These are phyloP conservation scores for Beauveria caledonica DNA, from an alignment of 2,329 filamentous ascomycete species.

Conservation along the genomic window DNA sequence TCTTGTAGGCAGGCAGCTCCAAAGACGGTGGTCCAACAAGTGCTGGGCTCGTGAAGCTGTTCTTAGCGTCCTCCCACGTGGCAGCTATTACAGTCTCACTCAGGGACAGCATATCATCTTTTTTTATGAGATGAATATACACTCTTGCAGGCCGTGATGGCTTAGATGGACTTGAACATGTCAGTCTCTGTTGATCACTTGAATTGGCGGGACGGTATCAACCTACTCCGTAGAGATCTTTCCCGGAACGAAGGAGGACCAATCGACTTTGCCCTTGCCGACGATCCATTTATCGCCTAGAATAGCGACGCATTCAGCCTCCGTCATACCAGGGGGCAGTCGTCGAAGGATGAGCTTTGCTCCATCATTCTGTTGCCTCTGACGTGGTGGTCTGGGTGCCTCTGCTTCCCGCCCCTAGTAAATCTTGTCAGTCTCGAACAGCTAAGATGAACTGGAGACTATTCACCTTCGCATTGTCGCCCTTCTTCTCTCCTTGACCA, in stretches of 20 bases:
- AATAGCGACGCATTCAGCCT: conserved; percentile 63
- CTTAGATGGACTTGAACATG: conserved; percentile 60
- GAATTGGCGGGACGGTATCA: conserved; percentile 3
- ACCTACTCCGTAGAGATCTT: conserved; percentile 80
- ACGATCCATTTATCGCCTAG: conserved; percentile 75
- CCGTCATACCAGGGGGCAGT: conserved; percentile 76
- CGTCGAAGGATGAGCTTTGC: conserved; percentile 81
- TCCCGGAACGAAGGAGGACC: conserved; percentile 56
- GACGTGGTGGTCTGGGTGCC: conserved; percentile 34
- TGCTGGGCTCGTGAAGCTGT: conserved; percentile 61
- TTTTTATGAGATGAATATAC: conserved; percentile 73
- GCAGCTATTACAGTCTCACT: conserved; percentile 61
- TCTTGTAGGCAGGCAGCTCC: conserved; percentile 78
- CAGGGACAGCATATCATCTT: conserved; percentile 57
- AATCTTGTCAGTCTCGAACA: not conserved
- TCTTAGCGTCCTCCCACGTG: conserved; percentile 74
- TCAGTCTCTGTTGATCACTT: not conserved
- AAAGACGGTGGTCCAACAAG: conserved; percentile 72
- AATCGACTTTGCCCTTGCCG: conserved; percentile 77
- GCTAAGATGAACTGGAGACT: not conserved
- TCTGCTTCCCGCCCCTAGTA: conserved; percentile 15
- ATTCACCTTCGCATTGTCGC: conserved; percentile 22
- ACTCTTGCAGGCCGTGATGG: conserved; percentile 71
- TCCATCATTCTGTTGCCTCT: conserved; percentile 48
- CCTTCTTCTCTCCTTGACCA: conserved; percentile 21